Percentiles rank a stretch among this genome's conserved stretches.
Conservation (phyloP, 2,329 filamentous ascomycete genomes). For the Pezicula radicicola region DNA sequence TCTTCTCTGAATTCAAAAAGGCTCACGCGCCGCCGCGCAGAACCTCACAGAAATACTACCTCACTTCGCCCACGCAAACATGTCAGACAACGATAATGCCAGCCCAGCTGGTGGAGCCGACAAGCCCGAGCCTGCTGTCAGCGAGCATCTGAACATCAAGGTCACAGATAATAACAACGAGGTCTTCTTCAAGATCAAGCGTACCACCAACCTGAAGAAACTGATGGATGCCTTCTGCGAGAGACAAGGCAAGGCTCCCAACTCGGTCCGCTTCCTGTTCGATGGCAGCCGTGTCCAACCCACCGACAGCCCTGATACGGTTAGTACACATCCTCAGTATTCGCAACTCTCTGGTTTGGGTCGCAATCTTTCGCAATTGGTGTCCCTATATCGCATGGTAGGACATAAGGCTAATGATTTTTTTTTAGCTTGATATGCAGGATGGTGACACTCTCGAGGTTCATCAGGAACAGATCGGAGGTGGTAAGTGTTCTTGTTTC, state of each 20-base stretch:
- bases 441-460: conserved; percentile 97
- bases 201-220: conserved; percentile 92
- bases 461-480: conserved; percentile 96
- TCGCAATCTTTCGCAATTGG: neutral
- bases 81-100: conserved; percentile 42
- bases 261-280: conserved; percentile 89
- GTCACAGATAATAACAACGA: conserved; percentile 99
- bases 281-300: conserved; percentile 91
- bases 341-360: neutral
- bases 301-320: conserved; percentile 85
- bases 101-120: conserved; percentile 37
- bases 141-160: conserved; percentile 97
- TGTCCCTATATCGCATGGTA: neutral
- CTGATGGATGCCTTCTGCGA: conserved; percentile 98
- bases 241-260: conserved; percentile 82
- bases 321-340: conserved; percentile 47
- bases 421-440: conserved; percentile 81
- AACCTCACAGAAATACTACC: neutral
- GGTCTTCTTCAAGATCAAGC: conserved; percentile 99
- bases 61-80: conserved; percentile 11
- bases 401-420: conserved; percentile 9
- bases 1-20: neutral
- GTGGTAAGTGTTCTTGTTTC: conserved; percentile 32
- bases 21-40: neutral
- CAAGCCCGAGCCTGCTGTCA: conserved; percentile 28